These are phyloP conservation scores for Aspergillus spinulosporus DNA, from an alignment of 2,329 filamentous ascomycete species.

Conservation along the genomic window DNA sequence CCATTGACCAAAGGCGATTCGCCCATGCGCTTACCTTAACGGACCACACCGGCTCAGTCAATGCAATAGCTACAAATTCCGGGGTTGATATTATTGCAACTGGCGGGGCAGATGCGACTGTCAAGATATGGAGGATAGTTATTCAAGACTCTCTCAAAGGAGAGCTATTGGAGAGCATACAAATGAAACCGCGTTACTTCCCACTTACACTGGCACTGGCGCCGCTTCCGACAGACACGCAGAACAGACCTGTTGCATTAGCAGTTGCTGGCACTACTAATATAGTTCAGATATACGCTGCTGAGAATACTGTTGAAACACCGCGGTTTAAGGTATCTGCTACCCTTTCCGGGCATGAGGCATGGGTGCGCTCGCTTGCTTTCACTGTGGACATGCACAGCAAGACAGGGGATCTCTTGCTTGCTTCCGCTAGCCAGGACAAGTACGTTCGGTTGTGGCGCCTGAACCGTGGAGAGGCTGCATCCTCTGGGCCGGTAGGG, in stretches of 20 bases:
- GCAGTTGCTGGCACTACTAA: conserved; percentile 84
- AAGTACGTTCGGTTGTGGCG: conserved; percentile 96
- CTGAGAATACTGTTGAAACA: conserved; percentile 45
- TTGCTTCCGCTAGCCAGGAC: conserved; percentile 94
- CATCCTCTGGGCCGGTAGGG: conserved; percentile 52
- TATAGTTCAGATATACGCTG: conserved; percentile 76
- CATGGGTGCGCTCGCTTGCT: conserved; percentile 85
- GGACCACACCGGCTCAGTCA: conserved; percentile 74
- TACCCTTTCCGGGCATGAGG: conserved; percentile 84
- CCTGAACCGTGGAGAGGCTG: conserved; percentile 68
- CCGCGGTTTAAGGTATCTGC: conserved; percentile 69
- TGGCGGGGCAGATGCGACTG: conserved; percentile 62
- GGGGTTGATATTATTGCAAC: conserved; percentile 54
- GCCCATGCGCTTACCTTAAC: conserved; percentile 53
- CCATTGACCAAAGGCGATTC: conserved; percentile 35
- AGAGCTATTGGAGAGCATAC: conserved; percentile 67
- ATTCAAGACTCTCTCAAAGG: conserved; percentile 36
- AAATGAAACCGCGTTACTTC: conserved; percentile 75
- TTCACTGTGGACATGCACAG: conserved; percentile 66
- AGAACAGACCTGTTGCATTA: conserved; percentile 58
- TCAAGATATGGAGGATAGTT: conserved; percentile 68
- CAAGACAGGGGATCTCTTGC: conserved; percentile 65
- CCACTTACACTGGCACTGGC: conserved; percentile 74
- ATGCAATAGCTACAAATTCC: conserved; percentile 56
- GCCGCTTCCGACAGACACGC: conserved; percentile 55